These are phyloP conservation scores for Mycena olivaceomarginata DNA, from an alignment of 768 basidiomycete species.

Conservation along the genomic window DNA sequence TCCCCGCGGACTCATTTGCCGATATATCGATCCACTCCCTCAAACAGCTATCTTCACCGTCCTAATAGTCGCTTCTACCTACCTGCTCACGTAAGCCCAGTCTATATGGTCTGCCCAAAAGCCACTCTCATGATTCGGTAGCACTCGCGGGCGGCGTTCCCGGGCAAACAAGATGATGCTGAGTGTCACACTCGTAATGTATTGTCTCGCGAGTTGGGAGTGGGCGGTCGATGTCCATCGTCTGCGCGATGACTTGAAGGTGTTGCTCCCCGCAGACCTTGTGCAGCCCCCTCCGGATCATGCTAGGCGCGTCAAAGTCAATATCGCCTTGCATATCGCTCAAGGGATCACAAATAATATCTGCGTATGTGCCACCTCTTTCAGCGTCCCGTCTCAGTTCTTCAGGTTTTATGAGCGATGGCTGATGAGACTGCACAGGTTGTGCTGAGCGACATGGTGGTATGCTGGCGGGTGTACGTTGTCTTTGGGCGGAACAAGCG, in stretches of 20 bases:
- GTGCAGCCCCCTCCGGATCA: constrained; percentile 26
- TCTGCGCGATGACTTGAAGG: constrained; percentile 29
- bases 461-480: constrained; percentile 17
- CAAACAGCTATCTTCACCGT: neutral
- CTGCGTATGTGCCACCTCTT: constrained; percentile 4
- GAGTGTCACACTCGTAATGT: constrained; percentile 25
- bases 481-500: neutral
- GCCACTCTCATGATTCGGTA: neutral
- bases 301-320: constrained; percentile 13
- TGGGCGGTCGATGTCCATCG: constrained; percentile 38
- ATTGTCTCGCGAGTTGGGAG: constrained; percentile 28
- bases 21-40: neutral
- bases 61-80: constrained; percentile 1
- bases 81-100: constrained; percentile 12
- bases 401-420: too few relatives aligned
- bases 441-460: constrained; percentile 15
- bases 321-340: constrained; percentile 21
- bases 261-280: constrained; percentile 32
- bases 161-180: constrained; percentile 35
- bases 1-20: neutral
- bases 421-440: neutral
- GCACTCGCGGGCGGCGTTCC: constrained; percentile 27
- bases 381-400: too few relatives aligned
- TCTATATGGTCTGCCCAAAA: neutral
- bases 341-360: constrained; percentile 35